Evolutionary conservation across 257 asterid genomes (phyloP), one percentile per base, ranked within the genome.

Genomic region (Scutellaria barbata): DNA sequence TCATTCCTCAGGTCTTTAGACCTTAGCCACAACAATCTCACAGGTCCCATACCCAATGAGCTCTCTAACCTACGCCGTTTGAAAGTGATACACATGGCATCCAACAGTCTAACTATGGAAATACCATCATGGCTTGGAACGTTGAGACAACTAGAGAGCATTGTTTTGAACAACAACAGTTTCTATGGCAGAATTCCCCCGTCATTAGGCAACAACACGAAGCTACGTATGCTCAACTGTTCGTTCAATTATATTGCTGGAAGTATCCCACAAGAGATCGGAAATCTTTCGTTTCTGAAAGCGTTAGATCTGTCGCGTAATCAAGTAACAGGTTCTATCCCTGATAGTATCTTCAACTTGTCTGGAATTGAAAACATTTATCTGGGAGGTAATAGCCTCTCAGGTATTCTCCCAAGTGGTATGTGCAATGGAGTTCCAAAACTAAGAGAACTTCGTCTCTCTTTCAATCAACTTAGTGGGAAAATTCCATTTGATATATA

Each of bases 111-210:
- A 1, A 45, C 74, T 1, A 85, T 88, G 6, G 71, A 74, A 40
- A 64, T 87, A 4, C 92, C 85, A 10, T 57, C 82, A 11, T 82
- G 82, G 83, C 22, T 80, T n/a, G 86, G 89, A 64, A 53, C 11
- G 39, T 75, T 84, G 48, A 18, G 66, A 3, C 60, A 77, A 25
- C 80, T 86, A 0, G 69, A 77, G 54, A 7, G 33, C 1, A 33
- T 84, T 55, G 8, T 16, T 78, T 74, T 88, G 22, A 13, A 68
- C 33, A 66, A 67, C 17, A 88, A 88, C 71, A 54, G 11, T 2
- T 79, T 87, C 77, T 48, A 86, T 30, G 88, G 91, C 30, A 52
- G 14, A 10, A 79, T 85, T 53, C 89, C 90, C 0, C 48, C 35
- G 20, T 73, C 84, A 22, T 16, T 84, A 56, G 74, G 78, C 66